Evolutionary conservation across 1,139 yeast genomes (phyloP), one percentile per base, ranked within the genome.

Genomic region (Protomyces gravidus): DNA sequence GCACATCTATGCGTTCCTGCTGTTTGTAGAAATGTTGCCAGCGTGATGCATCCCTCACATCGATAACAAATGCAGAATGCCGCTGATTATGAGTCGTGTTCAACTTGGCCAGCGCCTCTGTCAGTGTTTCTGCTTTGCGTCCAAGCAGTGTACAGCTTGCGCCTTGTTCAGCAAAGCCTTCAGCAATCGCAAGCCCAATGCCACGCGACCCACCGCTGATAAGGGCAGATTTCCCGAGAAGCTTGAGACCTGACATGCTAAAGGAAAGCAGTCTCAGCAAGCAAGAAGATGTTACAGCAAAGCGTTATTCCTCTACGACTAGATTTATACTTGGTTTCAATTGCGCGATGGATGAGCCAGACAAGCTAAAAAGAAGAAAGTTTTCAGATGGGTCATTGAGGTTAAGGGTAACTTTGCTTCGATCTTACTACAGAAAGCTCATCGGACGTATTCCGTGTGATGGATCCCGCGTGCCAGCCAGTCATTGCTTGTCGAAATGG

Each of bases 201-300:
- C 97, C 97, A 65, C 82, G 75, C 0, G 96, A 86, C 0, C 89
- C 96, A 0, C 98, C 98, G 0, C 97, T 89, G 1, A 90, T 64
- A 7, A 73, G 60, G 25, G 71, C 70, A 11, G 13, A 25, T 32
- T 50, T 55, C 6, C 26, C 25, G 5, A 23, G n/a, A 13, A 47
- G 50, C 21, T 19, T 47, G 25, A 7, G 5, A 30, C n/a, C n/a
- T 30, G 36, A 7, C 36, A 30, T 30, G n/a, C n/a, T n/a, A n/a
- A n/a, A n/a, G n/a, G n/a, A n/a, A n/a, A n/a, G n/a, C n/a, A n/a
- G n/a, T n/a, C n/a, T n/a, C n/a, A n/a, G n/a, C n/a, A n/a, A n/a
- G n/a, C n/a, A n/a, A n/a, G n/a, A n/a, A n/a, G n/a, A n/a, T n/a
- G n/a, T n/a, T n/a, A n/a, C n/a, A n/a, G n/a, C n/a, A n/a, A n/a